Evolutionary conservation across 805 yeast species (phyloP), one percentile per base, ranked within the genome.

Genomic region (Lipomyces yamanashiensis): DNA sequence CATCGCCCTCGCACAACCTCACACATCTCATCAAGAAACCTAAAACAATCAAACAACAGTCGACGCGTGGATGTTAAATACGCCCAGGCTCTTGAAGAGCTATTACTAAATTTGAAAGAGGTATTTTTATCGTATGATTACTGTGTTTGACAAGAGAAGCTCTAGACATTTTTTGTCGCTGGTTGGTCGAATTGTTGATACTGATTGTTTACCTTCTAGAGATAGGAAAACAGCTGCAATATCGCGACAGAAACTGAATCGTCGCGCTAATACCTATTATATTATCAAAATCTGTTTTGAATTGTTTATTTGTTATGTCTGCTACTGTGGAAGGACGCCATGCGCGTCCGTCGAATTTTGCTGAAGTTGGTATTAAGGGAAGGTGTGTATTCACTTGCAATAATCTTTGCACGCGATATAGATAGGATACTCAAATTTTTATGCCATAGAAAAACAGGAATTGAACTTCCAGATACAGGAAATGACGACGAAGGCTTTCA

Each of bases 401-500:
- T 33, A n/a, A 6, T 23, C 34, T 10, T 12, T 28, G 39, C 33
- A 19, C 23, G 23, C 5, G 12, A 9, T 23, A 23, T 39, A 19
- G 15, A 12, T 6, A 43, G 1, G 23, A n/a, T 17, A 45, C 45
- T 8, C 19, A 28, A 10, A 23, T 7, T n/a, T 37, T 36, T 28
- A 21, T 10, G 8, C 15, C n/a, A 15, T 21, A 67, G 73, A 37
- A 59, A 65, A 44, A 70, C 73, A 13, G 73, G 73, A 10, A 52
- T 71, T 33, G 56, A 63, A 17, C 69, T 70, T 40, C 66, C 58
- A 36, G 69, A 67, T 41, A 70, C 68, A 10, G 72, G 70, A 45
- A 53, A 55, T n/a, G 73, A 70, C 41, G 58, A 55, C 39, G 51
- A 60, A 17, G 73, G 73, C 7, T 60, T 70, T 62, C 73, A 70